Percentiles rank a stretch among this genome's conserved stretches.
Conservation (phyloP, 1,284 basidiomycete genomes). For the Athelia psychrophila region DNA sequence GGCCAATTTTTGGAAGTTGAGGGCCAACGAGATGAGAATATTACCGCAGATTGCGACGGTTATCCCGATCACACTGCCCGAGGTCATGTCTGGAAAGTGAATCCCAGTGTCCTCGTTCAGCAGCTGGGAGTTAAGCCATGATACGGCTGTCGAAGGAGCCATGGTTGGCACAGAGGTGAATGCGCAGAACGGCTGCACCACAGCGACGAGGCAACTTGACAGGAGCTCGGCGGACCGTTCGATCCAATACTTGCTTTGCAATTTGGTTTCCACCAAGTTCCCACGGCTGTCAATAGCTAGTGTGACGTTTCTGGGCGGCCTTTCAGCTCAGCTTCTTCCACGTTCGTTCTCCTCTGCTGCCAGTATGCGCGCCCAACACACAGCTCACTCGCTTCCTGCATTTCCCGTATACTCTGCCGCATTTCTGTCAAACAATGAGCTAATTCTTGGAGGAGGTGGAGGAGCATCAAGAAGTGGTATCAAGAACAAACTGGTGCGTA, state of each 20-base stretch:
- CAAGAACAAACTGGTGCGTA: conserved; percentile 85
- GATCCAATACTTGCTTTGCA: too few relatives aligned
- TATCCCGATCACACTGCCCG: conserved; percentile 75
- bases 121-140: conserved; percentile 1
- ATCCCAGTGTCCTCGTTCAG: conserved; percentile 24
- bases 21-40: conserved; percentile 84
- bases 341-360: too few relatives aligned
- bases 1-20: conserved; percentile 91
- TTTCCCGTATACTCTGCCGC: conserved; percentile 89
- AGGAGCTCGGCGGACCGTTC: too few relatives aligned
- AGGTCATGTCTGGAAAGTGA: conserved; percentile 55
- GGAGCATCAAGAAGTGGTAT: conserved; percentile 81
- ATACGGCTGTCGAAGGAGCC: conserved; percentile 1
- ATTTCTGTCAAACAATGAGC: conserved; percentile 71
- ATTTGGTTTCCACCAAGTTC: too few relatives aligned
- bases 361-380: conserved; percentile 76
- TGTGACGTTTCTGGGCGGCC: too few relatives aligned
- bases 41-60: conserved; percentile 84
- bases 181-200: not conserved
- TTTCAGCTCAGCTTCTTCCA: too few relatives aligned
- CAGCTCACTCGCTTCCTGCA: conserved; percentile 66
- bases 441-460: conserved; percentile 90
- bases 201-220: too few relatives aligned
- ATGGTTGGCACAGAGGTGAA: not conserved
- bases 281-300: too few relatives aligned